Base-by-base conservation (phyloP, 2,329 filamentous ascomycete genomes). In the Penicillium olsonii region DNA sequence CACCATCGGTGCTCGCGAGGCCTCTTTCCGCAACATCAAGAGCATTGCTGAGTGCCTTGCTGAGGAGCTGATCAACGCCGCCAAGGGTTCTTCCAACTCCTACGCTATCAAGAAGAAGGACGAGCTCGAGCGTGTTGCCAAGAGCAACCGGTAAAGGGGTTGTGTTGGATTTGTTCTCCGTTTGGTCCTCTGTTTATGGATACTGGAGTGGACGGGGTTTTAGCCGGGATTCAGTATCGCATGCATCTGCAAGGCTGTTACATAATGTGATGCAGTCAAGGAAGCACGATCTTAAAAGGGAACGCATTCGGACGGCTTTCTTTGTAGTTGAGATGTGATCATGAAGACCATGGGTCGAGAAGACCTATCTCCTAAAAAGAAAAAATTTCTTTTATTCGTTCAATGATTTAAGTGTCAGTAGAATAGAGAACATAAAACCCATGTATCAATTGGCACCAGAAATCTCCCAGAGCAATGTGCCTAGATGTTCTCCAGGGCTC, bases 21-120 rank as follows among this genome's bases (percentile, higher is more conserved):
- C 94, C 68, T 85, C 92, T 70, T 99, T 99, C 92, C 89, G 94
- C 80, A 99, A 99, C 86, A 88, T 99, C 85, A 99, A 99, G 92
- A 92, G 88, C 75, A 95, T 99, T 76, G 92, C 95, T 72, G 94
- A 99, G 86, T 97, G 94, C 84, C 83, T 99, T 72, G 94, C 94
- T 75, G 95, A 99, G 83, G 94, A 99, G 87, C 86, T 99, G 78
- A 97, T 99, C 88, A 99, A 99, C 85, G 95, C 95, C 76, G 95
- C 95, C 79, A 99, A 99, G 90, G 94, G 94, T 75, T 95, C 88
- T 87, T 95, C 89, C 83, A 99, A 99, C 91, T 96, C 92, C 68
- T 99, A 97, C 79, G 94, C 95, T 73, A 99, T 99, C 87, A 99
- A 99, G 91, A 99, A 99, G 91, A 99, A 99, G 92, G 94, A 99